Evolutionary conservation across 345 rosid genomes (phyloP), one percentile per base, ranked within the genome.

Genomic region (Iberis pinnata): DNA sequence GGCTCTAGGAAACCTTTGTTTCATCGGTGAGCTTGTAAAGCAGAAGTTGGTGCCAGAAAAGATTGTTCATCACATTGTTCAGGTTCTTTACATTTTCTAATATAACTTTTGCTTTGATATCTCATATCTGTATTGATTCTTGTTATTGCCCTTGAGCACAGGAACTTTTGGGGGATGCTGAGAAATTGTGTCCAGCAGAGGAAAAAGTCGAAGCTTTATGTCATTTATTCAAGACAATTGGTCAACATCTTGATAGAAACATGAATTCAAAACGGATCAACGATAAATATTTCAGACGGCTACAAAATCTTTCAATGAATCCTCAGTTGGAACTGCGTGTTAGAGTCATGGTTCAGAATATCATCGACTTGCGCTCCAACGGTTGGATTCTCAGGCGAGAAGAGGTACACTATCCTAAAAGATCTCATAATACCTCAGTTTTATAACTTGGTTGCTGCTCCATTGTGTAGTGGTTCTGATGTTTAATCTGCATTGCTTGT

Each of bases 171-270:
- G 89, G 89, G 38, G 60, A 58, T 15, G 97, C 81, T 60, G 67
- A 57, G 55, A 81, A 70, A 59, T 50, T 36, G 9, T 83, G 95
- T 65, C 89, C 93, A 13, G 93, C 82, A 10, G 97, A 89, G 77
- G 97, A 83, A 61, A 83, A 81, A 60, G 89, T 89, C 1, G 97
- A 89, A 74, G 97, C 95, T 18, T 77, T 80, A 10, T 88, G 90
- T 43, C 90, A 80, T 19, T 82, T 84, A 63, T 84, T 88, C 47
- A 79, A 48, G 41, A 85, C 95, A 31, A 82, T 82, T 59, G 90
- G 97, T 9, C 85, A 85, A 74, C 97, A 80, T 63, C 83, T 85
- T 51, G 97, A 85, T 6, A 84, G 71, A 65, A 70, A 65, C 54
- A 51, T 71, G 9, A 80, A 63, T 53, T 79, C 90, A 22, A 60